Percentiles rank a stretch among this genome's conserved stretches.
Conservation (phyloP, 257 asterid species). For the Ballota nigra region DNA sequence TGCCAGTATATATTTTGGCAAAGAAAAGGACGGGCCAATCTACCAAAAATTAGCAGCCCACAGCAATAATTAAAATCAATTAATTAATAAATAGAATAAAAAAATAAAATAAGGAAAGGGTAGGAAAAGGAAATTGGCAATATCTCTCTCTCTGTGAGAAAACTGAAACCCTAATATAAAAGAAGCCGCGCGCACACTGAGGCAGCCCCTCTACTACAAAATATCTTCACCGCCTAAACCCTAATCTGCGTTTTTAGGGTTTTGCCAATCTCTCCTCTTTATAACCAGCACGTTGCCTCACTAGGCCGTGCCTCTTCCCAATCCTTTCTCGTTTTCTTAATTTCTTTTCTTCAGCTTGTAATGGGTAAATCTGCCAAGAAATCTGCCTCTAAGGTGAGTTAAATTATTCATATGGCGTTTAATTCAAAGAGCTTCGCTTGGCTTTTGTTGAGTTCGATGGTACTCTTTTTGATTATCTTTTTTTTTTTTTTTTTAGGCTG, state of each 20-base stretch:
- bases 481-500: constrained; percentile 26
- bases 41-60: no score
- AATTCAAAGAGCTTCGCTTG: neutral
- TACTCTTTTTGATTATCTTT: neutral
- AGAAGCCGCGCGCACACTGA: neutral
- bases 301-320: constrained; percentile 2
- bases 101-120: neutral
- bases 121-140: neutral
- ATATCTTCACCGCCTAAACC: constrained; percentile 25
- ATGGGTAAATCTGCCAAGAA: constrained; percentile 33
- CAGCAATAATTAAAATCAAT: neutral
- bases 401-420: neutral
- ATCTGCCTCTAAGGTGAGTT: constrained; percentile 19
- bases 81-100: no score
- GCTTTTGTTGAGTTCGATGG: neutral
- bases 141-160: neutral
- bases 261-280: constrained; percentile 7
- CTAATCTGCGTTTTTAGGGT: constrained; percentile 21
- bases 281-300: neutral
- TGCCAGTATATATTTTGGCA: no score
- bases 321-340: neutral
- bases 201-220: neutral
- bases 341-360: neutral
- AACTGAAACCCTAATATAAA: constrained; percentile 28
- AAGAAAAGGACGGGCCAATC: no score